Evolutionary conservation across 2,329 filamentous ascomycete species (phyloP).

Genomic region (Hyphodiscus sp.): DNA sequence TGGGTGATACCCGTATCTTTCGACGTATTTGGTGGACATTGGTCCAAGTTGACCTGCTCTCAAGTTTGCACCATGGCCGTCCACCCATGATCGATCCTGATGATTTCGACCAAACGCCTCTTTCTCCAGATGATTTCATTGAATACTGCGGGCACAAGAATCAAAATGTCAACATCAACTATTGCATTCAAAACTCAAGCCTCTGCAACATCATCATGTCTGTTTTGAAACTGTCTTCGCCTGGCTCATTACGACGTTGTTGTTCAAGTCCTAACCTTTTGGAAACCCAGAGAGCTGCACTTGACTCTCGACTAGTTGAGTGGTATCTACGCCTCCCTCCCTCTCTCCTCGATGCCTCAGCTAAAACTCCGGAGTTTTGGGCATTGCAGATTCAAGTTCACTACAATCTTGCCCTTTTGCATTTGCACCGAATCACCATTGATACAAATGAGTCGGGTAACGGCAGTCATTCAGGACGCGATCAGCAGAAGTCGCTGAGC

Average conservation of each 20-base stretch:
- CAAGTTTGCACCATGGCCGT: conserved; percentile 9
- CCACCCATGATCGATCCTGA: conserved; percentile 10
- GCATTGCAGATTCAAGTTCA: conserved; percentile 6
- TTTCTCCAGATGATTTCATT: conserved; percentile 7
- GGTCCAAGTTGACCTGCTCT: conserved; percentile 5
- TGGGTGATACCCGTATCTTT: conserved; percentile 5
- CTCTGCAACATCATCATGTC: conserved; percentile 8
- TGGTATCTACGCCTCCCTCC: conserved; percentile 3
- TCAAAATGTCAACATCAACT: conserved; percentile 6
- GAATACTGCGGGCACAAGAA: conserved; percentile 4
- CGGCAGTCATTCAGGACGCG: not conserved
- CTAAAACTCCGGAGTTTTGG: conserved; percentile 2
- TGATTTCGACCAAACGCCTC: conserved; percentile 8
- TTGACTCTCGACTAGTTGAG: conserved; percentile 1
- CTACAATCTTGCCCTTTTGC: conserved; percentile 5
- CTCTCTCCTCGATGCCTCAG: not conserved
- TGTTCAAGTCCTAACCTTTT: not conserved
- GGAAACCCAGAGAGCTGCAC: not conserved
- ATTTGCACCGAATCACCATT: conserved; percentile 3
- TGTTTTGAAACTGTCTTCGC: conserved; percentile 8
- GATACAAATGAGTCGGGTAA: not conserved
- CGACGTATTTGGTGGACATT: conserved; percentile 11
- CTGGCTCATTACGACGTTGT: conserved; percentile 4
- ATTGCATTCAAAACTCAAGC: conserved; percentile 6
- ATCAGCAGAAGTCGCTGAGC: not conserved